Evolutionary conservation across 257 asterid species (phyloP), one percentile per base, ranked within the genome.

Genomic region (Solanum okadae): DNA sequence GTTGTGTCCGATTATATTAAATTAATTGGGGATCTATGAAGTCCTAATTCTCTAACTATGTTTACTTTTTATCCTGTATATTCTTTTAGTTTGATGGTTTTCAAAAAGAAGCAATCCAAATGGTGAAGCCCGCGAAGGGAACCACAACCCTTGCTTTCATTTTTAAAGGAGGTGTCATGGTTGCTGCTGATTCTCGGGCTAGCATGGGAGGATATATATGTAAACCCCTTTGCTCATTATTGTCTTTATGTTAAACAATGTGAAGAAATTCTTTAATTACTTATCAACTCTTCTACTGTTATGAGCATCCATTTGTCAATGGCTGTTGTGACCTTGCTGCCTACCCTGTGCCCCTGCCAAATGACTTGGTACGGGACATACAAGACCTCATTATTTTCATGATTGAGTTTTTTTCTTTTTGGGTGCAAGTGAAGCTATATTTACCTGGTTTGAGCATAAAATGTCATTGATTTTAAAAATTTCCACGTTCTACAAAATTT

Each of bases 121-220:
- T 97, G 99, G 99, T 97, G 91, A 96, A 97, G 93, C 99, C 99
- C 9, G 99, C 96, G 10, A 97, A 92, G 95, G 99, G 99, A 75
- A 97, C 99, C 0, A 95, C 98, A n/a, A 96, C 98, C 29, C 84
- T 95, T 79, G 98, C 98, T 14, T 97, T 97, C 90, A 97, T 96
- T 85, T 96, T 96, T 91, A 93, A 94, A 70, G 98, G 92, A 7
- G 99, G 99, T 76, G 98, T 94, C 25, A 96, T 94, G 92, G 99
- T 96, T 73, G 99, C 98, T 14, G 98, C 97, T 87, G 99, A 96
- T 88, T 96, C 98, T 71, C 95, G 99, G 88, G 99, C 99, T 16
- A 96, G 99, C 97, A 96, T 96, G 98, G 98, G 98, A 83, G 99
- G 97, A 88, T 97, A 97, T 87, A 96, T 97, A 90, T 97, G 99